These are phyloP conservation scores for Solanum etuberosum DNA, from an alignment of 257 asterid genomes.

Conservation along the genomic window DNA sequence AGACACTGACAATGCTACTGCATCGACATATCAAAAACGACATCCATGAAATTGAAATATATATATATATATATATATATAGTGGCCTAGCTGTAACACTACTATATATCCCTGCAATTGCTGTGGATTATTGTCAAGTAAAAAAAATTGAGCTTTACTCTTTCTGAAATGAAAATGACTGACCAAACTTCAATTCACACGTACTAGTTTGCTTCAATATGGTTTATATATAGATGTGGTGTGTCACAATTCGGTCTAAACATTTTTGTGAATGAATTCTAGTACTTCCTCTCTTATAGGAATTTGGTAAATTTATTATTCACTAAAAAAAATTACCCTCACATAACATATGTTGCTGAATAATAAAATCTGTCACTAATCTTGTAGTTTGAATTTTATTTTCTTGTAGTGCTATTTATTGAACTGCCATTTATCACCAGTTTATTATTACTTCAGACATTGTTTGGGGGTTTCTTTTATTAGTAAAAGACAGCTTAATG, in stretches of 20 bases:
- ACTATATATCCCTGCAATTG: background rate
- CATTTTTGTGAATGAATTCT: background rate
- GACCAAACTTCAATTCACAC: background rate
- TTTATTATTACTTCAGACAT: too few relatives aligned
- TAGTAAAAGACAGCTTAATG: accelerated
- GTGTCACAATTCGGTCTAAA: background rate
- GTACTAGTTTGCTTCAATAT: background rate
- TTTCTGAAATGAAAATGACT: background rate
- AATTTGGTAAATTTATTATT: background rate
- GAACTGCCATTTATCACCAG: too few relatives aligned
- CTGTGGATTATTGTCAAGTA: background rate
- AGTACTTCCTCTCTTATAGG: background rate
- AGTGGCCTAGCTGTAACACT: background rate
- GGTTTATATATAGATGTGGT: background rate
- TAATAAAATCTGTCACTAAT: background rate
- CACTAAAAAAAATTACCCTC: background rate
- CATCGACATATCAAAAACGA: background rate
- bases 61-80: background rate
- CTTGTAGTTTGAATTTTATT: too few relatives aligned
- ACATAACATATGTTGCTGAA: background rate
- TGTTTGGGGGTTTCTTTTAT: accelerated
- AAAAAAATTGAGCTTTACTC: background rate
- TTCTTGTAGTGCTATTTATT: too few relatives aligned
- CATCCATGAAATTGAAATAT: background rate
- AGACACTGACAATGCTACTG: background rate